Evolutionary conservation across 768 basidiomycete species (phyloP).

Genomic region (Psilocybe cubensis): DNA sequence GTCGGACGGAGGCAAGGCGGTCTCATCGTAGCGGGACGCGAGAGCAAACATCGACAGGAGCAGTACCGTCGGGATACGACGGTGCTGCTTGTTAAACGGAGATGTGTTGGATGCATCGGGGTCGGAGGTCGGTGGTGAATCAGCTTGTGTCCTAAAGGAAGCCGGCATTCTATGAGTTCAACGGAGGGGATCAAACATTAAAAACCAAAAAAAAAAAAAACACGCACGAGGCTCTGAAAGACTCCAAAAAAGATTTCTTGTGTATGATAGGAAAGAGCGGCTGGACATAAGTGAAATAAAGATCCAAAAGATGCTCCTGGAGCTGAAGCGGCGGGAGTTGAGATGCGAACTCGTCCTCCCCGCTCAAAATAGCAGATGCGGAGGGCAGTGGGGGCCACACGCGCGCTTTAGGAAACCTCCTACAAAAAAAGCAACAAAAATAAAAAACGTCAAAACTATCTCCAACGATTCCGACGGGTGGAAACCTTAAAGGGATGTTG

Average conservation of each 20-base stretch:
- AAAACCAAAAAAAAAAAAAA: constrained; percentile 11
- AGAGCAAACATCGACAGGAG: constrained; percentile 85
- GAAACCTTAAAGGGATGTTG: constrained; percentile 4
- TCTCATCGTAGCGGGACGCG: constrained; percentile 68
- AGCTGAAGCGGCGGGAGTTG: constrained; percentile 57
- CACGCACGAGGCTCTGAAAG: constrained; percentile 45
- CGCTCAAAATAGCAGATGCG: constrained; percentile 29
- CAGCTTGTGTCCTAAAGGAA: constrained; percentile 12
- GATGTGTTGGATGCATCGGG: constrained; percentile 22
- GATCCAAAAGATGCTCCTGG: constrained; percentile 71
- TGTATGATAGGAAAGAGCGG: constrained; percentile 77
- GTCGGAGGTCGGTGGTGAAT: constrained; percentile 22
- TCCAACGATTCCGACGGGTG: neutral
- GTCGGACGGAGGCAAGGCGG: constrained; percentile 42
- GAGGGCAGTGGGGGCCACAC: constrained; percentile 77
- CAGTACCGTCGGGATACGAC: constrained; percentile 64
- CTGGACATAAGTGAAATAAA: constrained; percentile 87
- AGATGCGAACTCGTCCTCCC: constrained; percentile 40
- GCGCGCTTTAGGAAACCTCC: constrained; percentile 86
- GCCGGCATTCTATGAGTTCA: neutral
- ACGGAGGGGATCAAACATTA: neutral
- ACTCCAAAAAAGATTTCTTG: constrained; percentile 68
- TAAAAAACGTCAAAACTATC: constrained; percentile 2
- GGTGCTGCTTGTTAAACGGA: constrained; percentile 42
- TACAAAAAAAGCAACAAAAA: constrained; percentile 29